Conservation (phyloP, 805 yeast species). For the Clavispora fructus region DNA sequence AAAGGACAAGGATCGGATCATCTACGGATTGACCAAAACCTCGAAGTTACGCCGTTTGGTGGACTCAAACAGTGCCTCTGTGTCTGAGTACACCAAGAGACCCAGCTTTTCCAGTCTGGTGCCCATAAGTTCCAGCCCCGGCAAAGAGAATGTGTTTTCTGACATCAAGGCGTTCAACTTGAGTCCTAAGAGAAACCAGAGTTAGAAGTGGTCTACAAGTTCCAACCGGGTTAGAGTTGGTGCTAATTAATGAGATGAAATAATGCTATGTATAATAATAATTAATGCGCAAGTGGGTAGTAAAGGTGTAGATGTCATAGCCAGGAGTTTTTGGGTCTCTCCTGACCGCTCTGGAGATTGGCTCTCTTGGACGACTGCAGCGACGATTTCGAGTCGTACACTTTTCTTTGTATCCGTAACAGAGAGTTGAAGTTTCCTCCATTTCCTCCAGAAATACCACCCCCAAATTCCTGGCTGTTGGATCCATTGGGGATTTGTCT, state of each 20-base stretch:
- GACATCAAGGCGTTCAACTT: constrained; percentile 6
- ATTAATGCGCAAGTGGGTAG: neutral
- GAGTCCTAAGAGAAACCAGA: constrained; percentile 4
- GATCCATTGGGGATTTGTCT: neutral
- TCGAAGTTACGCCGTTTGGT: constrained; percentile 50
- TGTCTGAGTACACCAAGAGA: constrained; percentile 6
- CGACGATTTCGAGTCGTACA: constrained; percentile 10
- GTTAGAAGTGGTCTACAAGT: neutral
- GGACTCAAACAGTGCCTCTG: constrained; percentile 23
- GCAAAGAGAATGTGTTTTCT: constrained; percentile 9
- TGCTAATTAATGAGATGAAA: neutral
- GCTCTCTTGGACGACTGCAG: constrained; percentile 22
- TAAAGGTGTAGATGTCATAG: constrained; percentile 1
- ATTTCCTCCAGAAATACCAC: constrained; percentile 8
- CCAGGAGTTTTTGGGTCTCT: constrained; percentile 24
- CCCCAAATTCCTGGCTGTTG: constrained; percentile 6
- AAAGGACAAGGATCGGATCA: constrained; percentile 72
- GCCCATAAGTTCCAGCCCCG: neutral
- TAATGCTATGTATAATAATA: neutral
- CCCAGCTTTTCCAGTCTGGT: constrained; percentile 7
- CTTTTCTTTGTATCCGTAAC: constrained; percentile 23
- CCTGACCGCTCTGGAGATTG: constrained; percentile 21
- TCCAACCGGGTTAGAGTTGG: neutral
- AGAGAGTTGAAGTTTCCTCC: constrained; percentile 29
- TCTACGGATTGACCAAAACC: constrained; percentile 65